Percentiles rank a stretch among this genome's conserved stretches.
phyloP scores from a whole-genome alignment of 192 early-diverging fungal species.

The Gigaspora rosea region DNA sequence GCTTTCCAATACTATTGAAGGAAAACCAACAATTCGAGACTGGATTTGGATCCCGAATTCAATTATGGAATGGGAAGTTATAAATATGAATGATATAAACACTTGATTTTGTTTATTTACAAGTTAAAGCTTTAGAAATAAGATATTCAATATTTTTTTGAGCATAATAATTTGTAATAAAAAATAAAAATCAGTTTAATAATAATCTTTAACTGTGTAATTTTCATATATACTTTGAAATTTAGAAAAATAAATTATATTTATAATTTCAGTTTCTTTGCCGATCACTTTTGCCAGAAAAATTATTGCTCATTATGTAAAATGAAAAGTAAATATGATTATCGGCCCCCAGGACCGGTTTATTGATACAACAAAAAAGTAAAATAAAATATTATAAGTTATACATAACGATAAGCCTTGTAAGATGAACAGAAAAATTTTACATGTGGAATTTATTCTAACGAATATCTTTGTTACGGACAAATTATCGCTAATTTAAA shows the following conservation, averaged over 20 bases:
- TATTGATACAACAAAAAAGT: no score
- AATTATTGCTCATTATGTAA: no score
- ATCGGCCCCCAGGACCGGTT: no score
- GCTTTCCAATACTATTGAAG: constrained; percentile 9
- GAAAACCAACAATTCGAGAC: neutral
- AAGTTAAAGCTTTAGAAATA: neutral
- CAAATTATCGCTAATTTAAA: no score
- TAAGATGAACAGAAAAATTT: no score
- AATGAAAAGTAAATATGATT: no score
- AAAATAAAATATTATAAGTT: no score
- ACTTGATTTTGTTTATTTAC: neutral
- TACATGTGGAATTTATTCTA: no score
- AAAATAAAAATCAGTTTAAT: no score
- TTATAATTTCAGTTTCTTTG: neutral
- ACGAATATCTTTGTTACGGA: no score
- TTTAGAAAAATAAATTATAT: neutral
- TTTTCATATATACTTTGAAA: neutral
- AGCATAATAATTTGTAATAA: neutral
- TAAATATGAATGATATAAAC: constrained; percentile 8
- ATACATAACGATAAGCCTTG: no score
- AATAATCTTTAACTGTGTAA: neutral
- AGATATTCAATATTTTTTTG: neutral
- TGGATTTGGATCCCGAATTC: constrained; percentile 16
- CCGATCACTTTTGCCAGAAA: no score
- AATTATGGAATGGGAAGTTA: constrained; percentile 5